These are phyloP conservation scores for Citrullus mucosospermus DNA, from an alignment of 306 rosid genomes.

Conservation along the genomic window DNA sequence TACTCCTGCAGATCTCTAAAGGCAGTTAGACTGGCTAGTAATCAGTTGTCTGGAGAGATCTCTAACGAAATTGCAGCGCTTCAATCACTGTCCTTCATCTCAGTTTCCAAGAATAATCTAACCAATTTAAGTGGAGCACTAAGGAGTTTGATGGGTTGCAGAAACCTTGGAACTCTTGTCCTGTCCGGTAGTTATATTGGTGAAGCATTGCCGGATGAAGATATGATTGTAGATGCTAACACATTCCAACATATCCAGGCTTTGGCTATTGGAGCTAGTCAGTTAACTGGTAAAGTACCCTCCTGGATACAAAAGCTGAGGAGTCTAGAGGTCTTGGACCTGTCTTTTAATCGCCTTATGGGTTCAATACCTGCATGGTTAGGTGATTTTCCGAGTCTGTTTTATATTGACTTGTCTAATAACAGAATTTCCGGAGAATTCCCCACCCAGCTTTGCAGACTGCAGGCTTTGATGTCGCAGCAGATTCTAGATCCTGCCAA, in stretches of 20 bases:
- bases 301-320: constrained; percentile 50
- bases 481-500: constrained; percentile 19
- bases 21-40: constrained; percentile 64
- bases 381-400: constrained; percentile 48
- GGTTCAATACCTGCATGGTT: constrained; percentile 76
- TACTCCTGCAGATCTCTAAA: constrained; percentile 61
- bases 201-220: constrained; percentile 49
- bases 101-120: constrained; percentile 55
- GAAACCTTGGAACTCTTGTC: constrained; percentile 55
- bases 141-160: constrained; percentile 41
- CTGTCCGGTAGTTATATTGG: constrained; percentile 35
- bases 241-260: constrained; percentile 60
- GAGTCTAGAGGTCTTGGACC: constrained; percentile 60
- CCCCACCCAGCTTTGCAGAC: constrained; percentile 43
- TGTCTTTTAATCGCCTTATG: constrained; percentile 43
- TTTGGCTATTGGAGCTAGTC: constrained; percentile 69
- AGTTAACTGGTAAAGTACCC: constrained; percentile 61
- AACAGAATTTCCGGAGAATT: constrained; percentile 45
- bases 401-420: constrained; percentile 67
- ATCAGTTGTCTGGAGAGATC: constrained; percentile 56
- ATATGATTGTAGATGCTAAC: constrained; percentile 25
- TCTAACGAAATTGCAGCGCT: constrained; percentile 38
- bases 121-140: constrained; percentile 52
- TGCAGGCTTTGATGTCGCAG: constrained; percentile 31
- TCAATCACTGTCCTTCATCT: constrained; percentile 52